These are phyloP conservation scores for Apiospora rasikravindrae DNA, from an alignment of 2,329 filamentous ascomycete species.

Conservation along the genomic window DNA sequence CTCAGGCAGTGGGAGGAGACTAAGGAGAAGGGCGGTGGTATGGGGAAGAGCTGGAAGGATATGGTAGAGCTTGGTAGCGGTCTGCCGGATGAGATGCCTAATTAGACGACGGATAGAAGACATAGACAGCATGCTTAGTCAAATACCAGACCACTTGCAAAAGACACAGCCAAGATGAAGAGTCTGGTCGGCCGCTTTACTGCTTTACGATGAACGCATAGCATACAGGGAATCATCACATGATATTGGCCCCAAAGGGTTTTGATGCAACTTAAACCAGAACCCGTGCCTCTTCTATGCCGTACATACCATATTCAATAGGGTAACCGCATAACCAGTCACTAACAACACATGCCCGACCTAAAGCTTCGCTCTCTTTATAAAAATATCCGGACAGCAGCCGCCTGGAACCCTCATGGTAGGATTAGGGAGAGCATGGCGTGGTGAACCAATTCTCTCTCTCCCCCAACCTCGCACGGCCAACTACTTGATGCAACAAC, in stretches of 20 bases:
- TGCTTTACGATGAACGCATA: neutral
- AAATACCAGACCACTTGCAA: too few relatives aligned
- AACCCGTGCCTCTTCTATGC: neutral
- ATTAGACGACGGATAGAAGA: neutral
- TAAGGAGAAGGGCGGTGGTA: conserved; percentile 51
- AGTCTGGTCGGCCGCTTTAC: neutral
- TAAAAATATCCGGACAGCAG: neutral
- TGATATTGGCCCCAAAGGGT: neutral
- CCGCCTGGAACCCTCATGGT: neutral
- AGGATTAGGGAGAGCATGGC: neutral
- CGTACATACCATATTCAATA: neutral
- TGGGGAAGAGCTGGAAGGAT: conserved; percentile 52
- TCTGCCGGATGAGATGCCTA: conserved; percentile 40
- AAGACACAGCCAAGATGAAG: too few relatives aligned
- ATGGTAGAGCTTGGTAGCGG: conserved; percentile 45
- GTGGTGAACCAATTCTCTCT: neutral
- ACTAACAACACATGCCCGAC: neutral
- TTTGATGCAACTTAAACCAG: conserved; percentile 1
- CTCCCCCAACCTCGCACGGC: neutral
- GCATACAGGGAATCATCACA: neutral
- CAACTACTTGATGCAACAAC: neutral
- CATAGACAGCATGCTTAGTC: neutral
- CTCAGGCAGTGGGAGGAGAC: conserved; percentile 57
- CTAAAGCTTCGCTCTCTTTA: neutral
- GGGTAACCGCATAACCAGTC: neutral